A percentile compares a stretch with the other conserved stretches of the same genome.
phyloP scores from a whole-genome alignment of 2,329 filamentous ascomycete genomes.

The Lecanicillium sp. region DNA sequence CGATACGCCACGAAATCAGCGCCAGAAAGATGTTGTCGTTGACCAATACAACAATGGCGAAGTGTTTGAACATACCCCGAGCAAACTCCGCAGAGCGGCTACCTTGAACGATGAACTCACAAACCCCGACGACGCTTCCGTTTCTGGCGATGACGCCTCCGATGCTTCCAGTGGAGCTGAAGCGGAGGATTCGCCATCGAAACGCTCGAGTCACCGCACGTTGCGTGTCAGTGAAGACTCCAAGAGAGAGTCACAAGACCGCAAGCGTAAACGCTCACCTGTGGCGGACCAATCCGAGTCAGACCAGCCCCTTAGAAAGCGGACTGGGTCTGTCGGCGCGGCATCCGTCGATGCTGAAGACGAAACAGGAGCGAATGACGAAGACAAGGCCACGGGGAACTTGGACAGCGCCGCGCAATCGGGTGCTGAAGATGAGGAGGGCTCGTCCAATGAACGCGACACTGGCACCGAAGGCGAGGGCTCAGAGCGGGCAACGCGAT shows the following conservation, averaged over 20 bases:
- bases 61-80: conserved; percentile 60
- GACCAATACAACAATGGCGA: conserved; percentile 45
- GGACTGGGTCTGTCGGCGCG: conserved; percentile 37
- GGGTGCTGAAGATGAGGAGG: conserved; percentile 37
- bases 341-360: conserved; percentile 26
- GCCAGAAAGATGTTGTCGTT: conserved; percentile 53
- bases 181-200: conserved; percentile 27
- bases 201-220: conserved; percentile 18
- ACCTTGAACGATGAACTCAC: conserved; percentile 26
- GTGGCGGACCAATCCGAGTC: conserved; percentile 34
- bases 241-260: conserved; percentile 26
- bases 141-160: conserved; percentile 32
- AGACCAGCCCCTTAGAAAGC: conserved; percentile 44
- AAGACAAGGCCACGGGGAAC: conserved; percentile 26
- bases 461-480: conserved; percentile 21
- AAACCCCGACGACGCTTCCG: conserved; percentile 28
- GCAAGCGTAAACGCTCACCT: conserved; percentile 44
- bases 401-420: conserved; percentile 30
- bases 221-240: conserved; percentile 18
- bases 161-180: conserved; percentile 29
- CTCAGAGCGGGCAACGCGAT: conserved; percentile 23
- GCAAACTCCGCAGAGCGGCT: conserved; percentile 58
- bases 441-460: conserved; percentile 18
- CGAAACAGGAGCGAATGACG: conserved; percentile 23
- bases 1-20: conserved; percentile 66